Base-by-base conservation (phyloP, 2,329 filamentous ascomycete species). In the Tricladium varicosporioides region DNA sequence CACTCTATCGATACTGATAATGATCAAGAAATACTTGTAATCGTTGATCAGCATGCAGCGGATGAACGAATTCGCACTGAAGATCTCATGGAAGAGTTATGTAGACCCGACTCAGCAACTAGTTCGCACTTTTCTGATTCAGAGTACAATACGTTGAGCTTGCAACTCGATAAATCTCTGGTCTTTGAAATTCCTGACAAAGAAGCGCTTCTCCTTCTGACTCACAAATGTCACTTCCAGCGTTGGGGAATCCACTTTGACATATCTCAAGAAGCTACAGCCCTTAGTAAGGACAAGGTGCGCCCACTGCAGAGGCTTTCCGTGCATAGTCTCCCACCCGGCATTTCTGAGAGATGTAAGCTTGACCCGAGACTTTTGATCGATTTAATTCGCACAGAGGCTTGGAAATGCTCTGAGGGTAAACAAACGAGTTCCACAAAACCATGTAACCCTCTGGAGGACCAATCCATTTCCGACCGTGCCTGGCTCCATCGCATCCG, bases 1-100 rank as follows among this genome's bases (percentile, higher is more conserved):
- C 18, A 10, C 48, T 43, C 47, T 31, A n/a, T 14, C 13, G 58
- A 53, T 7, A 44, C 62, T 56, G 69, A 49, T 22, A 60, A 69
- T 2, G 15, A n/a, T n/a, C n/a, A n/a, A 2, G 27, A 36, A 11
- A 64, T 85, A 1, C 74, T 97, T 4, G 79, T 96, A 0, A 77
- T 97, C 42, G 77, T 97, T 42, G 94, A 99, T 67, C 94, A 99
- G 68, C 94, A 99, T 69, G 94, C 94, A 0, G 94, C 92, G 2
- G 93, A 97, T 69, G 94, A 99, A 74, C 82, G 94, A 47, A 85
- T 89, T 60, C 85, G 86, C 1, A 81, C 97, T 1, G 94, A 99
- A 69, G 70, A 72, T 0, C 77, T 99, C 1, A 84, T 95, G 69
- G 60, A 68, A 19, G 78, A 83, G 2, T 73, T 89, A 32, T 84